Conservation (phyloP, 1,139 yeast species). For the Candida sojae region DNA sequence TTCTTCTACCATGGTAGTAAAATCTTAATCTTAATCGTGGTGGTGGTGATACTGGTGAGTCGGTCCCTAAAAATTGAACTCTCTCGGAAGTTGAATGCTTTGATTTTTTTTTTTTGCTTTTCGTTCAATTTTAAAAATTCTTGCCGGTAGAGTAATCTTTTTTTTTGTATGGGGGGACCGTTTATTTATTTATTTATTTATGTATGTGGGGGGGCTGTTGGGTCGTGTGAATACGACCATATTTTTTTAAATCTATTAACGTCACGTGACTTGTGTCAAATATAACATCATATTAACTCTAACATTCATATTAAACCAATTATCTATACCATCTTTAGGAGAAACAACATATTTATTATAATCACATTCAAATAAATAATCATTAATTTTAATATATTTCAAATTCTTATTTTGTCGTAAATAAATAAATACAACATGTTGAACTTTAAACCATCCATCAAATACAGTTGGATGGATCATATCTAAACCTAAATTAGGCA, state of each 20-base stretch:
- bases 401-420: slow-evolving; percentile 27
- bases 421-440: slow-evolving; percentile 50
- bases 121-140: no score
- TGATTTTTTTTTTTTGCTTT: no score
- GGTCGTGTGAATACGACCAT: no score
- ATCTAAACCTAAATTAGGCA: slow-evolving; percentile 57
- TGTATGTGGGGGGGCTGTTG: no score
- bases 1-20: slow-evolving; percentile 12
- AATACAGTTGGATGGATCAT: slow-evolving; percentile 55
- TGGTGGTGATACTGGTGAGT: no score
- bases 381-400: slow-evolving; percentile 46
- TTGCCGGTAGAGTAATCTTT: no score
- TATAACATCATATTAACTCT: slow-evolving; percentile 9
- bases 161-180: no score
- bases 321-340: slow-evolving; percentile 44
- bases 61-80: no score
- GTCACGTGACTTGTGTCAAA: not conserved
- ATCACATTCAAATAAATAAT: slow-evolving; percentile 33
- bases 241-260: no score
- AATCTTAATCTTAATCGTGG: no score
- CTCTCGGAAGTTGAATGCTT: no score
- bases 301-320: slow-evolving; percentile 41
- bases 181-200: no score
- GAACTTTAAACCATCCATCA: slow-evolving; percentile 61
- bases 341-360: slow-evolving; percentile 19